phyloP scores from a whole-genome alignment of 192 early-diverging fungal genomes.

The Fimicolochytrium jonesii region DNA sequence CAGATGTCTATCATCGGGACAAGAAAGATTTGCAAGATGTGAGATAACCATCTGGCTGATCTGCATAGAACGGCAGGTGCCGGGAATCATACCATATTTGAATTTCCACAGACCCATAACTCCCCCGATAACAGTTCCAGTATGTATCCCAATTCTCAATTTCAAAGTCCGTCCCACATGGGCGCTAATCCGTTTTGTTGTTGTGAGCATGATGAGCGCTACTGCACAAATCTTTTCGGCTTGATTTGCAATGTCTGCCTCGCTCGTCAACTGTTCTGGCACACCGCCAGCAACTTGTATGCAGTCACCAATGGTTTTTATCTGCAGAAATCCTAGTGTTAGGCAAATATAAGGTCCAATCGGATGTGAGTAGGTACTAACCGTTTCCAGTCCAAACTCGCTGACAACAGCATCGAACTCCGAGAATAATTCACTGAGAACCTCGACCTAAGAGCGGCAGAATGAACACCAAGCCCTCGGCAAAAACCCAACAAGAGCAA shows the following conservation, averaged over 20 bases:
- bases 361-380: background rate
- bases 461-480: too few species aligned
- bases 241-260: constrained; percentile 10
- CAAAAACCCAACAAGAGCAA: background rate
- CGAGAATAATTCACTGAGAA: constrained; percentile 31
- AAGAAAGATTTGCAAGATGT: too few species aligned
- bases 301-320: constrained; percentile 39
- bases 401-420: constrained; percentile 29
- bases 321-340: constrained; percentile 5
- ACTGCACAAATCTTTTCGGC: constrained; percentile 26
- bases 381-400: constrained; percentile 32
- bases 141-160: constrained; percentile 32
- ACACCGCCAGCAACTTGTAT: constrained; percentile 32
- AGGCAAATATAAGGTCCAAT: background rate
- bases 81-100: constrained; percentile 27
- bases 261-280: constrained; percentile 23
- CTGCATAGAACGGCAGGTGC: background rate
- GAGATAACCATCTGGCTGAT: too few species aligned
- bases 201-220: constrained; percentile 22
- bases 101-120: constrained; percentile 37
- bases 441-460: constrained; percentile 17
- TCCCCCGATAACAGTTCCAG: constrained; percentile 31
- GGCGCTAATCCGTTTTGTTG: constrained; percentile 3
- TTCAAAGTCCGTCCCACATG: constrained; percentile 8
- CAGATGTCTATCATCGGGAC: constrained; percentile 24